Conservation (phyloP, 352 stramenopile species). For the Peronospora tabacina region DNA sequence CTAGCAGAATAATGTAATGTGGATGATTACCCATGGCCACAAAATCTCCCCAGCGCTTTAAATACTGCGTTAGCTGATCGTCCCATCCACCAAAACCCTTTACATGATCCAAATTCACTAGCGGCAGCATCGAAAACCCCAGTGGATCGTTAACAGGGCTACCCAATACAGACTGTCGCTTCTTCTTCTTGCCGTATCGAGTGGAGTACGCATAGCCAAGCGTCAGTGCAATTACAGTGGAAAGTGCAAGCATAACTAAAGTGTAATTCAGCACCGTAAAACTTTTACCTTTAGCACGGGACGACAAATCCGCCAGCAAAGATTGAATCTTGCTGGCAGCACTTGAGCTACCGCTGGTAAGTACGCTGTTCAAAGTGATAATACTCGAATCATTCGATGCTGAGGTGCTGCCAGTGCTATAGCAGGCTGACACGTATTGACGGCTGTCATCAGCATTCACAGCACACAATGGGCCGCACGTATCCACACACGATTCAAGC, state of each 20-base stretch:
- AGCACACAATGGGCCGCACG: conserved; percentile 52
- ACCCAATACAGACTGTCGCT: conserved; percentile 21
- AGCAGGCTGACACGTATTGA: conserved; percentile 37
- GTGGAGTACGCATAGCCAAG: conserved; percentile 40
- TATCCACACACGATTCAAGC: conserved; percentile 44
- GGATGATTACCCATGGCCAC: conserved; percentile 40
- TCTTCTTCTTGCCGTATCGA: conserved; percentile 31
- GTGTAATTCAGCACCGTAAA: conserved; percentile 54
- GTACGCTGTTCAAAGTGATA: conserved; percentile 7
- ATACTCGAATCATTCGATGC: conserved; percentile 8
- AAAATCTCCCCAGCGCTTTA: conserved; percentile 46
- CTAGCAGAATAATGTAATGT: conserved; percentile 36
- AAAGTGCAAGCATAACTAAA: conserved; percentile 41
- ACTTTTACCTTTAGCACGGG: conserved; percentile 27
- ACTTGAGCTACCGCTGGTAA: conserved; percentile 2
- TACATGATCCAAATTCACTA: conserved; percentile 22
- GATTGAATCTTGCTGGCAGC: conserved; percentile 28
- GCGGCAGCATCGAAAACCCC: conserved; percentile 13
- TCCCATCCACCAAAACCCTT: conserved; percentile 32
- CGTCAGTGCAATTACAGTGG: conserved; percentile 31
- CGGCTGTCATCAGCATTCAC: conserved; percentile 32
- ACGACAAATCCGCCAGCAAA: conserved; percentile 36
- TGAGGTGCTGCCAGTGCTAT: conserved; percentile 13
- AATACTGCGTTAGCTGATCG: conserved; percentile 24
- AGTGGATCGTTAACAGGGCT: conserved; percentile 9